Conservation (phyloP, 352 stramenopile genomes). For the Globisporangium paddicum region DNA sequence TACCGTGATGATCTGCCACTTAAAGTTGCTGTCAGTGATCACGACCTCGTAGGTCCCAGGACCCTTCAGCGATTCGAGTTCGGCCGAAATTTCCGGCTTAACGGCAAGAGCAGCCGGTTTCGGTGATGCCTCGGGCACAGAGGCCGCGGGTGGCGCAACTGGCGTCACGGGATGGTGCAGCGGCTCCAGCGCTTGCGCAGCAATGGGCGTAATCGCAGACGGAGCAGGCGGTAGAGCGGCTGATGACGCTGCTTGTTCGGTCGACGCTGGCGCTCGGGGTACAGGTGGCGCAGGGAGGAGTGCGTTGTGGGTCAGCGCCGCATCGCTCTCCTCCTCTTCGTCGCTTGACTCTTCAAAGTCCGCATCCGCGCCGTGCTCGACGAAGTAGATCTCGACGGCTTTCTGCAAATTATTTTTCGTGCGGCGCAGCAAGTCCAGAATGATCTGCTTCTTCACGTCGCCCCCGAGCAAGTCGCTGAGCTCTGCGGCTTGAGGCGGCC, state of each 20-base stretch:
- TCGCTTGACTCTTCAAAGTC: slow-evolving; percentile 42
- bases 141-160: background rate
- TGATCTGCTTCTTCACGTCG: slow-evolving; percentile 47
- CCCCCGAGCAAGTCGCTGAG: slow-evolving; percentile 71
- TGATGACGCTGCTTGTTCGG: slow-evolving; percentile 20
- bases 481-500: slow-evolving; percentile 44
- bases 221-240: slow-evolving; percentile 28
- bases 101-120: slow-evolving; percentile 5
- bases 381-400: slow-evolving; percentile 78
- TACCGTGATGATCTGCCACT: slow-evolving; percentile 82
- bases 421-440: slow-evolving; percentile 49
- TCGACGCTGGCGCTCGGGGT: slow-evolving; percentile 16
- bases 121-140: background rate
- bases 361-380: slow-evolving; percentile 40
- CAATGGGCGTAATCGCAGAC: slow-evolving; percentile 39
- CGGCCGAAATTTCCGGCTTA: slow-evolving; percentile 17
- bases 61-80: slow-evolving; percentile 44
- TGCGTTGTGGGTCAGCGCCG: slow-evolving; percentile 18
- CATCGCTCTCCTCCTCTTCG: slow-evolving; percentile 29
- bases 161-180: slow-evolving; percentile 26
- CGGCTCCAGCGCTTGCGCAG: slow-evolving; percentile 53
- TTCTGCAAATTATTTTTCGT: slow-evolving; percentile 74
- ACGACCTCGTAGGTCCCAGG: slow-evolving; percentile 78
- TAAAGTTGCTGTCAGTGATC: slow-evolving; percentile 67
- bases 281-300: slow-evolving; percentile 18